Evolutionary conservation across 176 grass and related monocot genomes (phyloP).

Genomic region (Avena sativa): DNA sequence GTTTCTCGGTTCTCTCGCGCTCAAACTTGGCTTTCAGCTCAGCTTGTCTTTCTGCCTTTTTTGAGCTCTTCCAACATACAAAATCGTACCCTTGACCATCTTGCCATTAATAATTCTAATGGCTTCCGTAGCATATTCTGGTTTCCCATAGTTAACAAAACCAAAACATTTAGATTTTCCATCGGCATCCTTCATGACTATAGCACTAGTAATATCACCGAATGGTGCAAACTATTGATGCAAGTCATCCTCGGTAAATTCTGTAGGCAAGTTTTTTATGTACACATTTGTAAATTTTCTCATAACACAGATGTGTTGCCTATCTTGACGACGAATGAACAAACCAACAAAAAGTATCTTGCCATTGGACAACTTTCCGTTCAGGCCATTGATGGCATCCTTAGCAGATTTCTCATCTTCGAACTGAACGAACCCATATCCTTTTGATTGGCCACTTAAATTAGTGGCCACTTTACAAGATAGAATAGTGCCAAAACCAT

Average conservation of each 20-base stretch:
- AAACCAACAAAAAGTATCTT: conserved; percentile 47
- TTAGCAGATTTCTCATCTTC: conserved; percentile 42
- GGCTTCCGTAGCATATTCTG: conserved; percentile 42
- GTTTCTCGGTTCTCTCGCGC: conserved; percentile 10
- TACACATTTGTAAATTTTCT: conserved; percentile 56
- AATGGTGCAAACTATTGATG: conserved; percentile 38
- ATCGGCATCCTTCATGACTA: conserved; percentile 50
- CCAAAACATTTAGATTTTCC: conserved; percentile 57
- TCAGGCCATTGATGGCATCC: conserved; percentile 46
- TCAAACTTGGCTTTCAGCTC: conserved; percentile 46
- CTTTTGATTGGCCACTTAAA: conserved; percentile 47
- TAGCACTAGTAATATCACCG: conserved; percentile 55
- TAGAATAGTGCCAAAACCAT: conserved; percentile 43
- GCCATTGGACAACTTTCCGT: conserved; percentile 54
- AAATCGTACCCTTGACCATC: conserved; percentile 18
- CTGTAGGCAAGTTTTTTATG: conserved; percentile 53
- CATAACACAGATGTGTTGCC: neutral
- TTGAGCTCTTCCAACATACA: conserved; percentile 62
- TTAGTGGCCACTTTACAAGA: conserved; percentile 61
- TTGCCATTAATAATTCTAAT: conserved; percentile 46
- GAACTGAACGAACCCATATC: conserved; percentile 60
- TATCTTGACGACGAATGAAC: conserved; percentile 23
- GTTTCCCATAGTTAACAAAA: conserved; percentile 59
- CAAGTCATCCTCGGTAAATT: conserved; percentile 47
- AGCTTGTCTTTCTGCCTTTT: conserved; percentile 50